Conservation (phyloP, 106 monocot species). For the Iris macrosiphon region DNA sequence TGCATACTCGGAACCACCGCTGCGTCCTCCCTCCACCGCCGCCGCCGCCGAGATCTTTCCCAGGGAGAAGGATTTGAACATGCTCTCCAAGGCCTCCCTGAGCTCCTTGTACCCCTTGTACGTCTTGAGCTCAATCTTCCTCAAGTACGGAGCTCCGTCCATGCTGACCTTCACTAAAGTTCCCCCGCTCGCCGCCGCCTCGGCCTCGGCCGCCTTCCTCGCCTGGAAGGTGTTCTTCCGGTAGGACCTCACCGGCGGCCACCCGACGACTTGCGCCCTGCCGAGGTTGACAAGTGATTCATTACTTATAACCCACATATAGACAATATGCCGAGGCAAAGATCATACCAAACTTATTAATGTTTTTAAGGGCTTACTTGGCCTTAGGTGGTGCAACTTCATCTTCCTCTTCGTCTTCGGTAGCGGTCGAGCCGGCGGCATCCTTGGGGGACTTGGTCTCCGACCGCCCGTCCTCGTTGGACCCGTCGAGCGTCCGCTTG, state of each 20-base stretch:
- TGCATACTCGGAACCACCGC: slow-evolving; percentile 19
- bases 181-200: slow-evolving; percentile 14
- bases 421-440: background rate
- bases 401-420: background rate
- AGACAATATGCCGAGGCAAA: background rate
- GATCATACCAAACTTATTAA: background rate
- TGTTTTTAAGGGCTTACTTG: slow-evolving; percentile 7
- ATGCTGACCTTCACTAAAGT: slow-evolving; percentile 84
- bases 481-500: slow-evolving; percentile 4
- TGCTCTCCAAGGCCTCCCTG: slow-evolving; percentile 45
- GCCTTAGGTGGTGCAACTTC: slow-evolving; percentile 6
- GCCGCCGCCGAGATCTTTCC: slow-evolving; percentile 2
- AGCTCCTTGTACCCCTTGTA: slow-evolving; percentile 73
- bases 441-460: background rate
- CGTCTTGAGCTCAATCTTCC: slow-evolving; percentile 70
- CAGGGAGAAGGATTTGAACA: slow-evolving; percentile 63
- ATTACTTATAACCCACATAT: background rate
- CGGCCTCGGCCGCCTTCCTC: slow-evolving; percentile 11
- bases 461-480: background rate
- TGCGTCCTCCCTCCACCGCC: background rate
- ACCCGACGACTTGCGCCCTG: slow-evolving; percentile 85
- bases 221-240: slow-evolving; percentile 24
- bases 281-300: background rate
- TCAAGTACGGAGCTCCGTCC: slow-evolving; percentile 91
- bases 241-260: slow-evolving; percentile 72